Conservation (phyloP, 345 rosid genomes). For the Eucalyptus lansdowneana region DNA sequence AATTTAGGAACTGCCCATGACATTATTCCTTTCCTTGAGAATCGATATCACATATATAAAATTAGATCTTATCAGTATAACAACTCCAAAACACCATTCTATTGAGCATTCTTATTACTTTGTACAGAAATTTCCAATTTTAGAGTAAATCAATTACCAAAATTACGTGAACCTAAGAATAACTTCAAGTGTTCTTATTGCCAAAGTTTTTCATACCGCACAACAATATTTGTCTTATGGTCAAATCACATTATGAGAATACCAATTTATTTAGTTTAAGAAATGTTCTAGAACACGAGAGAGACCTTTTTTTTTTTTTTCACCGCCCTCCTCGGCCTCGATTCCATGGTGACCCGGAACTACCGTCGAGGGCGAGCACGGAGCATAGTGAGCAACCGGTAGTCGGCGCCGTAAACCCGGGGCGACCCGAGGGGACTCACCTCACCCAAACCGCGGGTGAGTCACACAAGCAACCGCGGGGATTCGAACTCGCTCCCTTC, state of each 20-base stretch:
- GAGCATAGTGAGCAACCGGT: too few relatives aligned
- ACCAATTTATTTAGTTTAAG: background rate
- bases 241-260: background rate
- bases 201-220: background rate
- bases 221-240: background rate
- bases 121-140: too few relatives aligned
- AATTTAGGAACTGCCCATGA: background rate
- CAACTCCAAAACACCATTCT: background rate
- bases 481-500: too few relatives aligned
- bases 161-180: background rate
- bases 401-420: fast-evolving
- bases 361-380: too few relatives aligned
- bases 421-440: too few relatives aligned
- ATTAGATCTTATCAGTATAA: background rate
- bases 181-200: background rate
- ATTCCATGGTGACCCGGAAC: too few relatives aligned
- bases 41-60: background rate
- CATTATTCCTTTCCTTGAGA: background rate
- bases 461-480: too few relatives aligned
- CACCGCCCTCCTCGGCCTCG: too few relatives aligned
- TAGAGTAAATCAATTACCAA: background rate
- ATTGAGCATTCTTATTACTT: too few relatives aligned
- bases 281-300: too few relatives aligned
- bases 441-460: too few relatives aligned
- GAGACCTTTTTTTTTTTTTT: too few relatives aligned